A percentile compares a stretch with the other conserved stretches of the same genome.
Conservation (phyloP, 495 filamentous ascomycete genomes). For the Penicillium odoratum region DNA sequence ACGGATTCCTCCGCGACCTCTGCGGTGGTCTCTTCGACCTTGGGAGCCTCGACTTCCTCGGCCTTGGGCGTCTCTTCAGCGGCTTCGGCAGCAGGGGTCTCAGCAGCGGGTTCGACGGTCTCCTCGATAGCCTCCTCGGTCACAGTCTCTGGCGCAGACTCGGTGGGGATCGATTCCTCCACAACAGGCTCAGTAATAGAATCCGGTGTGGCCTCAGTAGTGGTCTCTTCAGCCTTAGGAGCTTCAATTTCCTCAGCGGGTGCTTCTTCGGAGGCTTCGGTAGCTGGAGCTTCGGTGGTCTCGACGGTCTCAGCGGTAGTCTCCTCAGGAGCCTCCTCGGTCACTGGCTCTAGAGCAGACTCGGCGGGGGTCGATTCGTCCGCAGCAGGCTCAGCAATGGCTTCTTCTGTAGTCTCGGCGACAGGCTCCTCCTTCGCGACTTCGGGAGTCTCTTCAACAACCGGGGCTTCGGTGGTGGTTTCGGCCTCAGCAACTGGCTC, state of each 20-base stretch:
- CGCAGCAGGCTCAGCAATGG: not conserved
- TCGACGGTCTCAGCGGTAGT: slow-evolving; percentile 7
- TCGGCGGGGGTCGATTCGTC: slow-evolving; percentile 2
- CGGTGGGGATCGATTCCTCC: not conserved
- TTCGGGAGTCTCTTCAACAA: slow-evolving; percentile 6
- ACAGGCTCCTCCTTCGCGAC: not conserved
- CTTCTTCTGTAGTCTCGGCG: not conserved
- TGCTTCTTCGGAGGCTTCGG: slow-evolving; percentile 1
- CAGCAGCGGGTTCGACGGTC: not conserved
- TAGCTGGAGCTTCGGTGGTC: not conserved
- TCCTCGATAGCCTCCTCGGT: slow-evolving; percentile 4
- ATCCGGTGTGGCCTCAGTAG: not conserved
- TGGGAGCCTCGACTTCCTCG: slow-evolving; percentile 1
- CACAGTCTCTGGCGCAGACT: not conserved
- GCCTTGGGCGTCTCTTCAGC: not conserved
- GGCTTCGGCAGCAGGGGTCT: not conserved
- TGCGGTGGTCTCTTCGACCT: not conserved
- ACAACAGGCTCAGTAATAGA: not conserved
- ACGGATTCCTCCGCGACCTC: not conserved
- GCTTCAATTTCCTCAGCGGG: not conserved
- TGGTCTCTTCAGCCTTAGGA: not conserved
- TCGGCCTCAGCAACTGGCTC: slow-evolving; percentile 3
- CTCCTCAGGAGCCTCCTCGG: slow-evolving; percentile 5
- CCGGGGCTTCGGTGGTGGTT: not conserved
- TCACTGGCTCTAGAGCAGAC: not conserved